Evolutionary conservation across 371 early-diverging fungal genomes (phyloP), one percentile per base, ranked within the genome.

Genomic region (Synchytrium microbalum): DNA sequence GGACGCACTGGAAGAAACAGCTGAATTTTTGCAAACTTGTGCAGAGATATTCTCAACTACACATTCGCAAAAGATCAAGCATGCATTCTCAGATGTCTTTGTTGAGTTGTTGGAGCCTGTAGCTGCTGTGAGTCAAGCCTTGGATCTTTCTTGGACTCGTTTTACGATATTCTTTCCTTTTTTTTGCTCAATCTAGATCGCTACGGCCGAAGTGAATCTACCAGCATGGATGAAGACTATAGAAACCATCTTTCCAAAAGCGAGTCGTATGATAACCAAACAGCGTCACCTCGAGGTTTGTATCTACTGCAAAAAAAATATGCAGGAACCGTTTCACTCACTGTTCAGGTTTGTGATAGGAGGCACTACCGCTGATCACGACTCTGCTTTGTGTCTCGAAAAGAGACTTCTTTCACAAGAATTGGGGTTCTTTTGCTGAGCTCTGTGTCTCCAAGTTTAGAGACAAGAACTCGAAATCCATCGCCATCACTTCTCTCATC

Each of bases 171-270:
- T 13, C 26, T 46, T 32, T 59, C 32, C 16, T 26, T 46, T 64
- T 13, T n/a, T 27, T 66, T 23, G 28, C 23, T 29, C 38, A 56
- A 25, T 60, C 58, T 57, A 87, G 86, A 83, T 93, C 2, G 94
- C 93, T 8, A 85, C 86, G 28, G 95, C 92, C 5, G 98, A 96
- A 72, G 96, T 95, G 25, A 98, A 96, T 66, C 76, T 95, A 52
- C 96, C 93, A 1, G 86, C 87, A 24, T 93, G 95, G 89, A 87
- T 85, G 32, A 90, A 90, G 70, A 88, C 94, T 1, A 86, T 98
- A 46, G 96, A 98, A 72, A 69, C 87, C 3, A 84, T 96, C 65
- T 91, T 86, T 67, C 86, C 90, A n/a, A 89, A 92, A 68, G 96
- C 94, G 5, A 77, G 82, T 72, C 88, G 92, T 72, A 92, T 96